Base-by-base conservation (phyloP, 495 filamentous ascomycete species). In the Ascodesmis nigricans region DNA sequence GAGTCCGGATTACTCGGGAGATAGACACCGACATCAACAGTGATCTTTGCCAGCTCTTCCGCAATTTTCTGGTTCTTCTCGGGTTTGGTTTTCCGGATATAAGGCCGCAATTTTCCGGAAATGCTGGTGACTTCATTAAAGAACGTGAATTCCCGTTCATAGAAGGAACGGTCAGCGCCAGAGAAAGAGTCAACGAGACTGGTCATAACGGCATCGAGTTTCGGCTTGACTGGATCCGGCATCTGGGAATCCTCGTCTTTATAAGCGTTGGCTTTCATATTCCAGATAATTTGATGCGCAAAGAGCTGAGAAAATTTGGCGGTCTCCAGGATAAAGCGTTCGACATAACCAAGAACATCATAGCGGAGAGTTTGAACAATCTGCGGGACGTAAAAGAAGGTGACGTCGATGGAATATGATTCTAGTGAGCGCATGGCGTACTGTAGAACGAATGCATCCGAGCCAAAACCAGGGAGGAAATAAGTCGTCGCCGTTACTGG, bases 61-160 rank as follows among this genome's bases (percentile, higher is more conserved):
- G 95, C 90, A 39, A 99, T 95, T 58, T 95, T 99, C 50, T 87
- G 74, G 53, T 92, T 95, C 65, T 99, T 99, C 59, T 92, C 90
- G 1, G 78, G 71, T 50, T 99, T 99, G 22, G 77, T 75, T 29
- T 64, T 71, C 55, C 90, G 90, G 52, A 95, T 92, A 44, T 76
- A 78, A 0, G 90, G 90, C 29, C 81, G 76, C 16, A 99, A 71
- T 47, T 91, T 95, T 20, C 90, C 90, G 1, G 90, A 95, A 25
- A 99, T 78, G 33, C 65, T 71, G 0, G 90, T 99, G 28, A 99
- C 79, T 51, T 95, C 90, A 44, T 84, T 80, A 56, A 99, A 99
- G 64, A 99, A 99, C 22, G 75, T 58, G 46, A 99, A 99, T 54
- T 99, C 90, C 39, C 78, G 69, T 51, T 92, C 75, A 46, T 91